These are phyloP conservation scores for Lepidium africanum DNA, from an alignment of 345 rosid species.

Conservation along the genomic window DNA sequence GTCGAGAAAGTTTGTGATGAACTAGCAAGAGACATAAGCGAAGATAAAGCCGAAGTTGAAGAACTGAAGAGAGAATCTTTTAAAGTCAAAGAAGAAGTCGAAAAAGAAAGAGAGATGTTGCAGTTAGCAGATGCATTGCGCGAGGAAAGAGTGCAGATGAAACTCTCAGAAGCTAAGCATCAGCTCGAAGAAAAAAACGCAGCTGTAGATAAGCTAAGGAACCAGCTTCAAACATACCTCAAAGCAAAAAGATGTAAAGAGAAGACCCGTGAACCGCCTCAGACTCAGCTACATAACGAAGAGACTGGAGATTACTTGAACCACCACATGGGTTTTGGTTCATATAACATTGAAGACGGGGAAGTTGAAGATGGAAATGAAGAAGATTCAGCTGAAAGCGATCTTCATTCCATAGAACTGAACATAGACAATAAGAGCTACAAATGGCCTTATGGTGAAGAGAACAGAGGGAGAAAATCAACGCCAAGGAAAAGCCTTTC, in stretches of 20 bases:
- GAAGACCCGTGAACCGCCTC: conserved; percentile 38
- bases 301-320: conserved; percentile 49
- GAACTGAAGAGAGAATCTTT: conserved; percentile 59
- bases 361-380: conserved; percentile 58
- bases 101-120: conserved; percentile 80
- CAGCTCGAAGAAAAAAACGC: conserved; percentile 74
- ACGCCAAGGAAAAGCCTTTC: conserved; percentile 57
- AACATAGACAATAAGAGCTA: conserved; percentile 63
- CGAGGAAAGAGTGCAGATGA: conserved; percentile 71
- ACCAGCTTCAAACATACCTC: conserved; percentile 73
- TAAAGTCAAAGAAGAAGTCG: conserved; percentile 59
- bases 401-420: conserved; percentile 79
- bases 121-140: conserved; percentile 61
- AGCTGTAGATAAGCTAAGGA: conserved; percentile 73
- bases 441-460: conserved; percentile 57
- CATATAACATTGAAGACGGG: conserved; percentile 45
- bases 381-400: conserved; percentile 72
- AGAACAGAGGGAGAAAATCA: conserved; percentile 54
- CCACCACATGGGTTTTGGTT: conserved; percentile 26
- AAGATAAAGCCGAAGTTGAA: conserved; percentile 58
- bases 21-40: conserved; percentile 55
- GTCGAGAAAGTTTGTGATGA: conserved; percentile 85
- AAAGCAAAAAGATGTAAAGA: conserved; percentile 60
- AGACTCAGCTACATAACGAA: conserved; percentile 36
- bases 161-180: conserved; percentile 72